Conservation (phyloP, 148 eudicot species). For the Vaccinium myrtillus region DNA sequence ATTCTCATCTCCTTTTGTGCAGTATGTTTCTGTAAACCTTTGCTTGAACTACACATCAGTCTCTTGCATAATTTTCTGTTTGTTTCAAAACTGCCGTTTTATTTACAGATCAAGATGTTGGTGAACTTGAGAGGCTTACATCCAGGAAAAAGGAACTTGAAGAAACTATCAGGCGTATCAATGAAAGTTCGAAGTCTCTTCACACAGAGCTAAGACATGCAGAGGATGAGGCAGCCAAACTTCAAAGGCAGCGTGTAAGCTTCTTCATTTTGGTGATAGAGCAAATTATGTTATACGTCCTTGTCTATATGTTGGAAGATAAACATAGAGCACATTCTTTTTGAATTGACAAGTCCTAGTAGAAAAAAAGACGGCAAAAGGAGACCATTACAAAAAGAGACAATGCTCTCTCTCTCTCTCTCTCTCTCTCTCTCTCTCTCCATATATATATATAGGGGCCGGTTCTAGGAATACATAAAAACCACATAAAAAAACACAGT, state of each 20-base stretch:
- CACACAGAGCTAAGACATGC: constrained; percentile 46
- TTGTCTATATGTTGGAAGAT: not conserved
- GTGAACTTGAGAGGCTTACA: constrained; percentile 56
- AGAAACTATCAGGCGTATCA: constrained; percentile 40
- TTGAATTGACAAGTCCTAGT: not conserved
- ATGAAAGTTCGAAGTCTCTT: constrained; percentile 41
- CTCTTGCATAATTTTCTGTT: not conserved
- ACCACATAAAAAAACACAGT: too few relatives aligned
- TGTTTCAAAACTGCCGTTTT: not conserved
- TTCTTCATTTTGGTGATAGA: constrained; percentile 3
- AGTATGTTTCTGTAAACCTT: constrained; percentile 40
- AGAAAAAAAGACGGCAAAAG: not conserved
- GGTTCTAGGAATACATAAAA: too few relatives aligned
- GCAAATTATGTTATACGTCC: not conserved
- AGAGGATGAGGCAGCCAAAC: constrained; percentile 74
- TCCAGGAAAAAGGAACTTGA: constrained; percentile 52
- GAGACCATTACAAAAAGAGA: not conserved
- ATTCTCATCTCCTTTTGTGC: constrained; percentile 59
- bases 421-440: too few relatives aligned
- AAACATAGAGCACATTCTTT: not conserved
- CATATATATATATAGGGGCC: too few relatives aligned
- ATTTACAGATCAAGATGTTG: constrained; percentile 64
- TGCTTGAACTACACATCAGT: constrained; percentile 10
- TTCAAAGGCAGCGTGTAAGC: constrained; percentile 75
- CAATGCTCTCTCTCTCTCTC: not conserved